Percentiles rank a stretch among this genome's conserved stretches.
These are phyloP conservation scores for Ophiobolus disseminans DNA, from an alignment of 2,329 filamentous ascomycete genomes.

Conservation along the genomic window DNA sequence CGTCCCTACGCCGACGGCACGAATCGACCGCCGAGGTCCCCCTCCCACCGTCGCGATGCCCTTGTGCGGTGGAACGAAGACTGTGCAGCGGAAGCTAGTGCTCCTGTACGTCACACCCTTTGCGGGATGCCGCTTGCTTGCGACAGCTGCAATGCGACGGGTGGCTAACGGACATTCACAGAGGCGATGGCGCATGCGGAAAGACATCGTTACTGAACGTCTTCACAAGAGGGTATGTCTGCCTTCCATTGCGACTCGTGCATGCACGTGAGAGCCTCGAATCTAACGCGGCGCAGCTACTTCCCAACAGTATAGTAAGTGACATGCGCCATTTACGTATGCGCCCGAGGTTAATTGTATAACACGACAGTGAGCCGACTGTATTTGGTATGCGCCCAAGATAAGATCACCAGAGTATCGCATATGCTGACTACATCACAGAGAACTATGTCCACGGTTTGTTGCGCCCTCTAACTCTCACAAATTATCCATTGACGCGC, in stretches of 20 bases:
- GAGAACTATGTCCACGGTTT: constrained; percentile 98
- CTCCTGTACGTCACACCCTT: constrained; percentile 70
- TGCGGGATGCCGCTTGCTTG: constrained; percentile 19
- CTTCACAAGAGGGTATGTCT: constrained; percentile 89
- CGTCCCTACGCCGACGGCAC: constrained; percentile 32
- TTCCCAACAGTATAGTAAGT: constrained; percentile 94
- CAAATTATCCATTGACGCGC: constrained; percentile 14
- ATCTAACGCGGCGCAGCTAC: constrained; percentile 65
- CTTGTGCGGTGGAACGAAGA: constrained; percentile 66
- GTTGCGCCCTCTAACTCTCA: constrained; percentile 29
- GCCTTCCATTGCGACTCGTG: constrained; percentile 26
- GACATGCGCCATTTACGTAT: constrained; percentile 12
- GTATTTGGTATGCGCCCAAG: constrained; percentile 70
- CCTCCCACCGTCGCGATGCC: constrained; percentile 47
- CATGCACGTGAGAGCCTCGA: not conserved
- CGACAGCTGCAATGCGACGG: constrained; percentile 24
- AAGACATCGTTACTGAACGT: constrained; percentile 98
- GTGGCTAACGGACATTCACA: constrained; percentile 50
- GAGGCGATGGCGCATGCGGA: constrained; percentile 93
- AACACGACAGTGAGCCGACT: constrained; percentile 74
- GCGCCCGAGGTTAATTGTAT: constrained; percentile 26
- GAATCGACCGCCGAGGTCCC: constrained; percentile 27
- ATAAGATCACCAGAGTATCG: not conserved
- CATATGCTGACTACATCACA: constrained; percentile 40
- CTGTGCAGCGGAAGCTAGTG: constrained; percentile 94